Percentiles rank a stretch among this genome's conserved stretches.
phyloP scores from a whole-genome alignment of 1,284 basidiomycete species.

The Garcileccinum viscosum region DNA sequence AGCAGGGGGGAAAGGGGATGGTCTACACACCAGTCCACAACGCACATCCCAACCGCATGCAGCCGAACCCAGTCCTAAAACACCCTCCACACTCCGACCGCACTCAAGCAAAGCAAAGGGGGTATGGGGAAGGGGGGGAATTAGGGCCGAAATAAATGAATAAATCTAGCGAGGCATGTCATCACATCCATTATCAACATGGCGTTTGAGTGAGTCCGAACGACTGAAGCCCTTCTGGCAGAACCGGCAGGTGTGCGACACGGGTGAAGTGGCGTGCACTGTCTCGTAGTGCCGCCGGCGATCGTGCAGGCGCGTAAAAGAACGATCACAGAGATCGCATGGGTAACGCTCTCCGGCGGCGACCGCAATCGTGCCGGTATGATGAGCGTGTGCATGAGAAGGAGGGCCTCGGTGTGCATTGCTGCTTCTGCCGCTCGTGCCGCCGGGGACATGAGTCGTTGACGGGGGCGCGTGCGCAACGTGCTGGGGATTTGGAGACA shows the following conservation, averaged over 20 bases:
- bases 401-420: constrained; percentile 19
- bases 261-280: constrained; percentile 66
- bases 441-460: constrained; percentile 20
- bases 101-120: constrained; percentile 5
- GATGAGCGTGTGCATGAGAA: constrained; percentile 16
- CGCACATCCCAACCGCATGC: constrained; percentile 19
- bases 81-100: constrained; percentile 25
- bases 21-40: constrained; percentile 23
- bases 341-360: constrained; percentile 61
- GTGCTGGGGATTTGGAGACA: constrained; percentile 43
- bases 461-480: constrained; percentile 33
- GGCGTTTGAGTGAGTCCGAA: constrained; percentile 61
- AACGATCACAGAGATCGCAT: constrained; percentile 75
- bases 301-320: constrained; percentile 79
- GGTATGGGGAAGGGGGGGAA: neutral
- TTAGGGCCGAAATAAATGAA: constrained; percentile 7
- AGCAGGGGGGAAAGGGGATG: constrained; percentile 8
- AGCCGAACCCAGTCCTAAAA: constrained; percentile 18
- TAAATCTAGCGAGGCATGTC: constrained; percentile 52
- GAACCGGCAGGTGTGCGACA: constrained; percentile 67
- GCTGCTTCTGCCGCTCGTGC: constrained; percentile 20
- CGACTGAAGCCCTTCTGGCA: constrained; percentile 80
- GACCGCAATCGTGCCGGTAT: constrained; percentile 23
- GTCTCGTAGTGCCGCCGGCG: constrained; percentile 79
- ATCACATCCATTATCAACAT: constrained; percentile 72